Evolutionary conservation across 495 filamentous ascomycete genomes (phyloP), one percentile per base, ranked within the genome.

Genomic region (Podospora sp.): DNA sequence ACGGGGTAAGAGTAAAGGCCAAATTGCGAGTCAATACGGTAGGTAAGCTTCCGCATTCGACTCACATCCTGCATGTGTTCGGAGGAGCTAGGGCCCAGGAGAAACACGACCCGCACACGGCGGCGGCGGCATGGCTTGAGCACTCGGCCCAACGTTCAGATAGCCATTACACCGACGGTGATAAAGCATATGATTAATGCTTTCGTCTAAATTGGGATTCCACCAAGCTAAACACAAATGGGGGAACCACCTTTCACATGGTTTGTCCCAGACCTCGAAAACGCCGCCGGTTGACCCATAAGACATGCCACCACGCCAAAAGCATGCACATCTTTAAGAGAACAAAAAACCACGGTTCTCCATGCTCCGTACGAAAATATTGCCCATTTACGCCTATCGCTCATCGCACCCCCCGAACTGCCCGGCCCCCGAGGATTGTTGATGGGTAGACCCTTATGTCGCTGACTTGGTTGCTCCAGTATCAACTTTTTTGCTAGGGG

Each of bases 401-500:
- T n/a, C n/a, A n/a, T n/a, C n/a, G n/a, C n/a, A n/a, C n/a, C n/a
- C n/a, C n/a, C n/a, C n/a, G n/a, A n/a, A n/a, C n/a, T n/a, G n/a
- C n/a, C n/a, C n/a, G n/a, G n/a, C n/a, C n/a, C n/a, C n/a, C n/a
- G n/a, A n/a, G n/a, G n/a, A n/a, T n/a, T n/a, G n/a, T n/a, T n/a
- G n/a, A n/a, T 33, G 29, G 29, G 8, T 33, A 8, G 8, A 33
- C 29, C 29, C 29, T 33, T 36, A 20, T 11, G 33, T 46, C 18
- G 26, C 22, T 35, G 62, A 64, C 70, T 86, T 86, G 16, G 77
- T 78, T 33, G 81, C 79, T 2, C 84, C 84, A 1, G 80, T 84
- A 70, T 86, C 81, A 18, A 79, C 57, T 68, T 81, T 89, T 76
- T 93, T 93, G 40, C 77, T 79, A 3, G 86, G 81, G 49, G 90